Percentiles rank a stretch among this genome's conserved stretches.
phyloP scores from a whole-genome alignment of 1,284 basidiomycete genomes.

The Ceratobasidium theobromae region DNA sequence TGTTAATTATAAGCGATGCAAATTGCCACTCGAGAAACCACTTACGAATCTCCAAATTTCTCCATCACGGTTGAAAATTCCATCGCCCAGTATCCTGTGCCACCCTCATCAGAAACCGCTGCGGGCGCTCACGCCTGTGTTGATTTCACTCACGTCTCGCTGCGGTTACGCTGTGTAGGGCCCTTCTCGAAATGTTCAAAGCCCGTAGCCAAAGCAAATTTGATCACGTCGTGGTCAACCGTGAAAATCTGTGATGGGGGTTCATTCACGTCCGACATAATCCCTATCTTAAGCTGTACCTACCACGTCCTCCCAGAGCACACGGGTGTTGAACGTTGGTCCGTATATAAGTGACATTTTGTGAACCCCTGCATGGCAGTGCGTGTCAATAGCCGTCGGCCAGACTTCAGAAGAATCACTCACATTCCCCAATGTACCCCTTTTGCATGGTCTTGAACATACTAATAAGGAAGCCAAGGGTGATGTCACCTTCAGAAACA shows the following conservation, averaged over 20 bases:
- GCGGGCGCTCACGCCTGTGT: conserved; percentile 40
- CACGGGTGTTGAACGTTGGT: conserved; percentile 39
- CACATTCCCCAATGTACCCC: conserved; percentile 30
- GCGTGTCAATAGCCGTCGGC: not conserved
- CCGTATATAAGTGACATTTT: conserved; percentile 36
- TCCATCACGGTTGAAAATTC: conserved; percentile 54
- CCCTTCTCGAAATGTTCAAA: conserved; percentile 52
- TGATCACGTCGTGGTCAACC: conserved; percentile 49
- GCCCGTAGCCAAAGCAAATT: conserved; percentile 49
- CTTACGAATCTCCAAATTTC: conserved; percentile 33
- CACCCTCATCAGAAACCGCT: conserved; percentile 40
- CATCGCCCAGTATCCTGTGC: conserved; percentile 50
- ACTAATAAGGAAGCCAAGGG: conserved; percentile 2
- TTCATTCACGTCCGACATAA: not conserved
- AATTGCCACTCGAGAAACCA: not conserved
- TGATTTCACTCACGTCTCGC: conserved; percentile 5
- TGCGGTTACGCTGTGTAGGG: not conserved
- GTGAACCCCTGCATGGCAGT: conserved; percentile 9
- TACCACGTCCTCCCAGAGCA: conserved; percentile 41
- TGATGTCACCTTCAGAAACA: not conserved
- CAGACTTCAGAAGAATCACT: not conserved
- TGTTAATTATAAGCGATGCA: not conserved
- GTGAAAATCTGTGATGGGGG: conserved; percentile 48
- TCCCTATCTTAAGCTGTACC: not conserved
- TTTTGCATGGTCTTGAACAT: conserved; percentile 25